phyloP scores from a whole-genome alignment of 2,329 filamentous ascomycete genomes.

The Apiospora pterosperma region DNA sequence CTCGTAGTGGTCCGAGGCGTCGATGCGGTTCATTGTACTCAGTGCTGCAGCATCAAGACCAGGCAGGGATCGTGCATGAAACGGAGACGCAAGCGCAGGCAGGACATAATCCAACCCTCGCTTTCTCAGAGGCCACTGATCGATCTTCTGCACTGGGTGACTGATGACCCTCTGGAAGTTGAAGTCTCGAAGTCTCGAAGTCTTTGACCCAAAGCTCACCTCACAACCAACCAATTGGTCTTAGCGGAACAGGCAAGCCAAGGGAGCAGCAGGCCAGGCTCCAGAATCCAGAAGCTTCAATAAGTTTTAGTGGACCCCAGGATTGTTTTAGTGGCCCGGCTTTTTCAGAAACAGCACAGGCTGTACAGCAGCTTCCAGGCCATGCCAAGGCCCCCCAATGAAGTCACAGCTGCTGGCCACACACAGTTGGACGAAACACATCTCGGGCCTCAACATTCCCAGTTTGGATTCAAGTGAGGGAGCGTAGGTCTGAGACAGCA shows the following conservation, averaged over 20 bases:
- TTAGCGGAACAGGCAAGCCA: not conserved
- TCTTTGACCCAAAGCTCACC: not conserved
- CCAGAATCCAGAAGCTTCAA: not conserved
- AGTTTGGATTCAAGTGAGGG: not conserved
- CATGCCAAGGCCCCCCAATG: not conserved
- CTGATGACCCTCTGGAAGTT: too few species aligned
- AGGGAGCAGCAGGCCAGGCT: too few species aligned
- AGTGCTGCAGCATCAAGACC: not conserved
- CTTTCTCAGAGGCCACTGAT: too few species aligned
- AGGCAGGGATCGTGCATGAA: not conserved
- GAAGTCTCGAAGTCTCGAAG: too few species aligned
- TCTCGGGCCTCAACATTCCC: not conserved
- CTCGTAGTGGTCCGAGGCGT: constrained; percentile 60
- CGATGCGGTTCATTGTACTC: constrained; percentile 50
- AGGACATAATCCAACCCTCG: not conserved
- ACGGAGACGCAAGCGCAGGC: not conserved
- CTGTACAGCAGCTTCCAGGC: not conserved
- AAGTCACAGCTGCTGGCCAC: too few species aligned
- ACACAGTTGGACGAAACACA: not conserved
- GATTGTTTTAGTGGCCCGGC: not conserved
- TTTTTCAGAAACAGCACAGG: not conserved
- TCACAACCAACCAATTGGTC: not conserved
- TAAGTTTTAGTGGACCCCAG: not conserved
- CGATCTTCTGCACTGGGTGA: too few species aligned
- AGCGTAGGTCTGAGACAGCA: not conserved